Percentiles rank a stretch among this genome's conserved stretches.
phyloP scores from a whole-genome alignment of 192 early-diverging fungal genomes.

The Spizellomyces sp. region DNA sequence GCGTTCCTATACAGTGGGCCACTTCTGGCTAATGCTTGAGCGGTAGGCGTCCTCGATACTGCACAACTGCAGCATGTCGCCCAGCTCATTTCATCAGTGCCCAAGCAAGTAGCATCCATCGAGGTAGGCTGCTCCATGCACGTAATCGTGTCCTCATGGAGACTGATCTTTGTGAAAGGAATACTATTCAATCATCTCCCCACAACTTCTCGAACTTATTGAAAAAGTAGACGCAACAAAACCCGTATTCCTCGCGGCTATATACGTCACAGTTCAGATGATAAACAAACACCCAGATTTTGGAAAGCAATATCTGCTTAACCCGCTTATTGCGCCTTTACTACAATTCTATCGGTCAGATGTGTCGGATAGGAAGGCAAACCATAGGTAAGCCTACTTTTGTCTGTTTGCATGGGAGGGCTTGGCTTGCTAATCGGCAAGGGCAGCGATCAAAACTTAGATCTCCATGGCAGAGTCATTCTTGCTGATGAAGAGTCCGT shows the following conservation, averaged over 20 bases:
- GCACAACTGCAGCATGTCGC: slow-evolving; percentile 61
- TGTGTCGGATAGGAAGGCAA: background rate
- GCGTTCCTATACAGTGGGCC: no score
- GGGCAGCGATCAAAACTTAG: background rate
- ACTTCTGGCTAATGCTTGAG: no score
- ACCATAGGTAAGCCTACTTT: background rate
- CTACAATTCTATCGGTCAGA: slow-evolving; percentile 17
- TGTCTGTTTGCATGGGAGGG: background rate
- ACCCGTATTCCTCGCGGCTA: slow-evolving; percentile 29
- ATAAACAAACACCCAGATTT: slow-evolving; percentile 51
- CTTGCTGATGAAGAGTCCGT: slow-evolving; percentile 20
- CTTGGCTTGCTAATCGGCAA: background rate
- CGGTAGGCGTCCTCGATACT: slow-evolving; percentile 44
- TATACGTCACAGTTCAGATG: slow-evolving; percentile 57
- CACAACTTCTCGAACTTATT: slow-evolving; percentile 44
- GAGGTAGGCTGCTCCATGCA: slow-evolving; percentile 1
- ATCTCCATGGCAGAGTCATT: slow-evolving; percentile 33
- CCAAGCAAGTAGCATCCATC: slow-evolving; percentile 57
- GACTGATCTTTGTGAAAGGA: slow-evolving; percentile 15
- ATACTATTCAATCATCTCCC: slow-evolving; percentile 54
- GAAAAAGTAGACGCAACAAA: background rate
- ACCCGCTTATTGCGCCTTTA: slow-evolving; percentile 32
- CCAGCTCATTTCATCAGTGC: slow-evolving; percentile 59
- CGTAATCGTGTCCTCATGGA: no score
- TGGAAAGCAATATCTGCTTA: slow-evolving; percentile 52